Evolutionary conservation across 495 filamentous ascomycete species (phyloP).

Genomic region (Xylaria grammica): DNA sequence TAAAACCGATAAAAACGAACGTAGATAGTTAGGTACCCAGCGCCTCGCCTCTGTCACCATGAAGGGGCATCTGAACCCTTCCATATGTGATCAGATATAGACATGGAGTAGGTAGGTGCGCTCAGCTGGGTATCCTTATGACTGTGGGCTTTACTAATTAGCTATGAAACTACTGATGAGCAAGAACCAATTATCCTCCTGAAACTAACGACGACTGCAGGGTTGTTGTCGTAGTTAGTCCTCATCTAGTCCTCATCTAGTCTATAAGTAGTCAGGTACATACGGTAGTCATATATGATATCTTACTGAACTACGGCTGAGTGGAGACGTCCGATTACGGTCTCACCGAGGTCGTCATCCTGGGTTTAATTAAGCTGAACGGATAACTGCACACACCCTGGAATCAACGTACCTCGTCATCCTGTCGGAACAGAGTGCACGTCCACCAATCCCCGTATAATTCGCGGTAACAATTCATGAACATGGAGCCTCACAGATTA

Average conservation of each 20-base stretch:
- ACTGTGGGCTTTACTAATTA: neutral
- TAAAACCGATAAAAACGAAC: neutral
- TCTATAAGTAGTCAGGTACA: neutral
- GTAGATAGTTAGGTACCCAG: neutral
- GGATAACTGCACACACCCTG: neutral
- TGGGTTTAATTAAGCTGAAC: no score
- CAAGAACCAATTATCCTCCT: neutral
- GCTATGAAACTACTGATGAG: neutral
- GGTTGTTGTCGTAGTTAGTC: neutral
- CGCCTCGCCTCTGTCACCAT: neutral
- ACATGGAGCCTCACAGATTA: slow-evolving; percentile 42
- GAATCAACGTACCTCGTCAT: neutral
- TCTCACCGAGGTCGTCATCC: neutral
- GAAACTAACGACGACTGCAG: no score
- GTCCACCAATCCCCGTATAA: neutral
- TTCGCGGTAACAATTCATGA: neutral
- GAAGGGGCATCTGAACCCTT: neutral
- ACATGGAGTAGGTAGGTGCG: no score
- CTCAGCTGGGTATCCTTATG: neutral
- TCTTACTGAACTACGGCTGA: neutral
- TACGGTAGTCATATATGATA: neutral
- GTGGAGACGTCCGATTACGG: slow-evolving; percentile 19
- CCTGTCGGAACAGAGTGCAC: neutral
- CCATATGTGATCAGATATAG: neutral
- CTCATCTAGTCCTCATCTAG: neutral